phyloP scores from a whole-genome alignment of 495 filamentous ascomycete species.

The Collariella sp. region DNA sequence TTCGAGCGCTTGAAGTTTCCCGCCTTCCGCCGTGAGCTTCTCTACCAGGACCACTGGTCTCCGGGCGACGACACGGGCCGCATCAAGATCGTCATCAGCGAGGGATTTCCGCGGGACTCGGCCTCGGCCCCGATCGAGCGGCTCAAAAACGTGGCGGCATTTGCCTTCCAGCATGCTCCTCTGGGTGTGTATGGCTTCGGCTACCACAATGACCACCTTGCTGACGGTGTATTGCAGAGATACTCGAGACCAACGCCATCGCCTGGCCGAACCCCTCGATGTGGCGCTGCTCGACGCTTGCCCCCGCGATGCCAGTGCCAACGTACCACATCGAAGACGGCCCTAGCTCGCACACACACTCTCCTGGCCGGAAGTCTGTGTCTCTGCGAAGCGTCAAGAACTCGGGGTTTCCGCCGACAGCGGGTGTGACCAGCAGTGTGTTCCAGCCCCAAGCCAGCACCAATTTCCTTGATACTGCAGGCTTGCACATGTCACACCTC shows the following conservation, averaged over 20 bases:
- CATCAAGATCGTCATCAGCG: constrained; percentile 70
- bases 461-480: constrained; percentile 13
- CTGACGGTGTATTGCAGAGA: constrained; percentile 35
- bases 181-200: constrained; percentile 43
- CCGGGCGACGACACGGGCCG: constrained; percentile 61
- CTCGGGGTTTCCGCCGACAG: constrained; percentile 7
- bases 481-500: constrained; percentile 14
- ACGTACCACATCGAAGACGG: constrained; percentile 35
- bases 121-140: constrained; percentile 52
- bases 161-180: constrained; percentile 84
- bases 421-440: not conserved
- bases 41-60: constrained; percentile 64
- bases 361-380: constrained; percentile 24
- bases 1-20: constrained; percentile 63
- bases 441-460: constrained; percentile 14
- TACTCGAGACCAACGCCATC: constrained; percentile 68
- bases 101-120: constrained; percentile 54
- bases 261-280: constrained; percentile 73
- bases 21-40: constrained; percentile 59
- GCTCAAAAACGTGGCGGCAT: constrained; percentile 64
- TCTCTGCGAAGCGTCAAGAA: constrained; percentile 11
- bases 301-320: constrained; percentile 31
- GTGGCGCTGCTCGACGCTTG: constrained; percentile 49
- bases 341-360: constrained; percentile 36
- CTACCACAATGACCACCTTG: not conserved